Evolutionary conservation across 2,329 filamentous ascomycete species (phyloP).

Genomic region (Apiospora malaysiana): DNA sequence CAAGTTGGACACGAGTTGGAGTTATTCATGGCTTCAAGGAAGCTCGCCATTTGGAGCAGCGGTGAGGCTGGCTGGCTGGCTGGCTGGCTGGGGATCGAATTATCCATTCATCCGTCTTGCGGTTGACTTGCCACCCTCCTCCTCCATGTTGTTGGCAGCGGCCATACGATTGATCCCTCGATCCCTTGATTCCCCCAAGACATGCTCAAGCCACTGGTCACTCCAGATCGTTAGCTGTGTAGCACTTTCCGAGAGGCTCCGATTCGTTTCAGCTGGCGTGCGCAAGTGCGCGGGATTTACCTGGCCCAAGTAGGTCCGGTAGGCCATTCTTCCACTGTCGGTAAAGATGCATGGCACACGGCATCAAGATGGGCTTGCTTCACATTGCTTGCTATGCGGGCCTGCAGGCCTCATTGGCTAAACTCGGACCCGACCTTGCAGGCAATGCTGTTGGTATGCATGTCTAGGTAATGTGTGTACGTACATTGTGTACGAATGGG

Average conservation of each 20-base stretch:
- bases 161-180: neutral
- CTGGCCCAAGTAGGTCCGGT: neutral
- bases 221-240: neutral
- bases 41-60: neutral
- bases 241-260: neutral
- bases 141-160: neutral
- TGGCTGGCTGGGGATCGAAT: neutral
- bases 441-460: neutral
- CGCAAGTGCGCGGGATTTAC: neutral
- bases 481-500: neutral
- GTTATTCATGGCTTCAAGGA: neutral
- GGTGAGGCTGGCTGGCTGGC: neutral
- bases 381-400: neutral
- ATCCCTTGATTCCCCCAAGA: neutral
- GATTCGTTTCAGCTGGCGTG: neutral
- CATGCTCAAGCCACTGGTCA: neutral
- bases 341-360: neutral
- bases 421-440: slow-evolving; percentile 2
- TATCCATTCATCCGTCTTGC: neutral
- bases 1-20: neutral
- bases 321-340: neutral
- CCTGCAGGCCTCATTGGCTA: neutral
- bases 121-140: neutral
- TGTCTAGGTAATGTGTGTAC: neutral
- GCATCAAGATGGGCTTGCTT: slow-evolving; percentile 4